phyloP scores from a whole-genome alignment of 2,329 filamentous ascomycete genomes.

The Aspergillus caelatus region DNA sequence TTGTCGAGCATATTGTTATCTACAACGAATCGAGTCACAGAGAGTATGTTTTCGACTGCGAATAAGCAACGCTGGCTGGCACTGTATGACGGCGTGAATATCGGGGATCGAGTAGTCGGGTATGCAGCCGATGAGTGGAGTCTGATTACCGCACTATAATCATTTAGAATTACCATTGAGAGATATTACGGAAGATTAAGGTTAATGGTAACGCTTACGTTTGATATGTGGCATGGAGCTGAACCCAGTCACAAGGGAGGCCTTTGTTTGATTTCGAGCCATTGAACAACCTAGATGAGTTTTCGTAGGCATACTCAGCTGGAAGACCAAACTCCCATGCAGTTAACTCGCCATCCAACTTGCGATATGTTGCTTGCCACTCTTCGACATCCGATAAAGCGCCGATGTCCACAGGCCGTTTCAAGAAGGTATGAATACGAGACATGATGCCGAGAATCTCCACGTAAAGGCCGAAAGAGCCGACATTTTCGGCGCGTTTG shows the following conservation, averaged over 20 bases:
- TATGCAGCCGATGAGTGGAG: slow-evolving; percentile 92
- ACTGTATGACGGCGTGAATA: slow-evolving; percentile 86
- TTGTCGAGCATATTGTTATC: slow-evolving; percentile 74
- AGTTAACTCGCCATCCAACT: slow-evolving; percentile 77
- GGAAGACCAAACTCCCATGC: slow-evolving; percentile 85
- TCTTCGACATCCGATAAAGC: slow-evolving; percentile 81
- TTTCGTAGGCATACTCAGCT: slow-evolving; percentile 71
- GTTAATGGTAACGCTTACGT: slow-evolving; percentile 56
- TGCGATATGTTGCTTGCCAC: slow-evolving; percentile 86
- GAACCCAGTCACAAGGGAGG: slow-evolving; percentile 82
- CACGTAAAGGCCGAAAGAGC: slow-evolving; percentile 86
- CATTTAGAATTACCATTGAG: background rate
- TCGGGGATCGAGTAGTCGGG: slow-evolving; percentile 82
- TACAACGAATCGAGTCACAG: slow-evolving; percentile 76
- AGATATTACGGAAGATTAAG: background rate
- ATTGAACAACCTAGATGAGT: slow-evolving; percentile 77
- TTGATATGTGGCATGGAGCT: slow-evolving; percentile 88
- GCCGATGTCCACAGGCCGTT: slow-evolving; percentile 85
- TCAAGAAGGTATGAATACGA: slow-evolving; percentile 84
- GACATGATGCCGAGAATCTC: slow-evolving; percentile 87
- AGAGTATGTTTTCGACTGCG: slow-evolving; percentile 80
- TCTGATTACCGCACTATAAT: slow-evolving; percentile 72
- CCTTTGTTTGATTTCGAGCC: slow-evolving; percentile 65
- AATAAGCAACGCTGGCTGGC: slow-evolving; percentile 80
- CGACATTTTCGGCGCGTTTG: slow-evolving; percentile 76